These are phyloP conservation scores for Dissophora ornata DNA, from an alignment of 192 early-diverging fungal species.

Conservation along the genomic window DNA sequence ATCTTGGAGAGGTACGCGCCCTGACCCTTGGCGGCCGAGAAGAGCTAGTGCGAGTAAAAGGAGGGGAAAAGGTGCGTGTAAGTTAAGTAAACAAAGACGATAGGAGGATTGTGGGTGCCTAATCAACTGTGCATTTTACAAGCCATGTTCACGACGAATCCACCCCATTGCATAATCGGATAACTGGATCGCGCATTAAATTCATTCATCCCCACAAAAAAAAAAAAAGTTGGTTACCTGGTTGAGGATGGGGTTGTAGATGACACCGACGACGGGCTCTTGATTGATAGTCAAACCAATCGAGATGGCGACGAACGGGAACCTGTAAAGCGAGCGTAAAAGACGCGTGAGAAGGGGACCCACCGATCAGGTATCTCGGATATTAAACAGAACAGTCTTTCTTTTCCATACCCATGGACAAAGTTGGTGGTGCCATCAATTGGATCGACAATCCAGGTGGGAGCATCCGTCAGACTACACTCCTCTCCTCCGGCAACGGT, in stretches of 20 bases:
- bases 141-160: neutral
- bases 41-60: constrained; percentile 43
- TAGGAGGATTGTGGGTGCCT: too few relatives aligned
- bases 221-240: constrained; percentile 74
- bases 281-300: constrained; percentile 83
- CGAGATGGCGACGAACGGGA: constrained; percentile 89
- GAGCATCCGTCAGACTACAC: constrained; percentile 70
- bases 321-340: constrained; percentile 55
- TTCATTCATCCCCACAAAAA: too few relatives aligned
- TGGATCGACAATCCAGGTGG: constrained; percentile 94
- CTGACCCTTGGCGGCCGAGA: constrained; percentile 64
- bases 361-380: too few relatives aligned
- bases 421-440: constrained; percentile 88
- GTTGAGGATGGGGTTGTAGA: constrained; percentile 90
- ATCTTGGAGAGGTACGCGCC: constrained; percentile 72
- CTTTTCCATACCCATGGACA: constrained; percentile 62
- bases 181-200: too few relatives aligned
- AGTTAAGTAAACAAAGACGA: neutral
- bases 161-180: too few relatives aligned
- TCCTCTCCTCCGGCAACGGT: constrained; percentile 69
- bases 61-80: neutral
- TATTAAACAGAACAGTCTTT: neutral
- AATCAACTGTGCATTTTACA: neutral
- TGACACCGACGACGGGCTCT: constrained; percentile 85
- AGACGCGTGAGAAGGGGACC: neutral